Evolutionary conservation across 2,329 filamentous ascomycete species (phyloP).

Genomic region (Fusarium foetens): DNA sequence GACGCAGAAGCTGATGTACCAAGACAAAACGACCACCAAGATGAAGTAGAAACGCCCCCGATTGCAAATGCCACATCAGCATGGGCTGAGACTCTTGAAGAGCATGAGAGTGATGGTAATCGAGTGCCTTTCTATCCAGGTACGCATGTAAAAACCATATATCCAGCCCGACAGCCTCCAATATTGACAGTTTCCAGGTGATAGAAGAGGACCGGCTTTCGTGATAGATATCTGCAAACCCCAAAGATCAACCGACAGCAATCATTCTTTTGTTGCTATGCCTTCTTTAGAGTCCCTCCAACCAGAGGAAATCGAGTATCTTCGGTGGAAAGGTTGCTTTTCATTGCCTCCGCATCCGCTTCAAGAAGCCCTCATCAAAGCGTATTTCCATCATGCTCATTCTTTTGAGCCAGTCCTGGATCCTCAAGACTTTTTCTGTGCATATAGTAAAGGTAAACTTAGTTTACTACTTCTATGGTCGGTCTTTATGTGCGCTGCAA

Average conservation of each 20-base stretch:
- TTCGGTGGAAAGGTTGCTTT: not conserved
- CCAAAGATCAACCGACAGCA: not conserved
- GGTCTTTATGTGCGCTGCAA: not conserved
- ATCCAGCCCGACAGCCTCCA: accelerated
- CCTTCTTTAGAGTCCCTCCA: not conserved
- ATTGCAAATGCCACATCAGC: not conserved
- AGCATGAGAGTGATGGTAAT: not conserved
- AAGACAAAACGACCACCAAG: accelerated
- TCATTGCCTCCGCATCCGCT: not conserved
- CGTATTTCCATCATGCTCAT: not conserved
- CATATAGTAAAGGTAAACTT: not conserved
- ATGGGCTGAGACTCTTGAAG: not conserved
- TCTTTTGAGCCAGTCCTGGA: not conserved
- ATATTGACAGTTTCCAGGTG: not conserved
- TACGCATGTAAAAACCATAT: accelerated
- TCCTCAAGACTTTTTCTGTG: not conserved
- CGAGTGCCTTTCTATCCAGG: not conserved
- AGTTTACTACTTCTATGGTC: not conserved
- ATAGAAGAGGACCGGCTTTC: not conserved
- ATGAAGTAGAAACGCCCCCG: accelerated
- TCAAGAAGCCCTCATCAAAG: not conserved
- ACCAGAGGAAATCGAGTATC: not conserved
- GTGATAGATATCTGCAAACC: not conserved
- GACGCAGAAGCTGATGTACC: not conserved
- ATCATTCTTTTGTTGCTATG: not conserved